Percentiles rank a stretch among this genome's conserved stretches.
phyloP scores from a whole-genome alignment of 306 rosid genomes.

The Castanea mollissima region DNA sequence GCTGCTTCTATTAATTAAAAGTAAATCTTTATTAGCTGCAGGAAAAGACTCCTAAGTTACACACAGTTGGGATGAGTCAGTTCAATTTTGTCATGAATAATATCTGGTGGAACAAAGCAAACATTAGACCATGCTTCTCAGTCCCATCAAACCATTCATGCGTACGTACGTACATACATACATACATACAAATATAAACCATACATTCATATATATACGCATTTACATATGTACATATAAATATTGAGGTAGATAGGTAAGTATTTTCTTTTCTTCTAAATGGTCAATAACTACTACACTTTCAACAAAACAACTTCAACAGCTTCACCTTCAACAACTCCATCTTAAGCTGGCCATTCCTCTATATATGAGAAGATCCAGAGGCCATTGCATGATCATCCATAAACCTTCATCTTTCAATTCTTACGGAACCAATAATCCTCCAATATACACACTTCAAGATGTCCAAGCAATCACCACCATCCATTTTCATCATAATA shows the following conservation, averaged over 20 bases:
- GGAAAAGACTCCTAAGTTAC: background rate
- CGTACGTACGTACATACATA: too few species aligned
- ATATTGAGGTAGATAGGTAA: too few species aligned
- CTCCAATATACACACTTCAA: constrained; percentile 1
- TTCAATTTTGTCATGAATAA: background rate
- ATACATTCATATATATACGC: too few species aligned
- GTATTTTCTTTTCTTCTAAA: background rate
- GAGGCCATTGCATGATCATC: background rate
- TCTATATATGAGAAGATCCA: constrained; percentile 1
- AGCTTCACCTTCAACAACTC: constrained; percentile 38
- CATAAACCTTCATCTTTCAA: background rate
- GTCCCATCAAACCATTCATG: background rate
- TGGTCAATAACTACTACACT: constrained; percentile 3
- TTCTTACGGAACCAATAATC: background rate
- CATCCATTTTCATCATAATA: constrained; percentile 14
- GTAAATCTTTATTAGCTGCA: background rate
- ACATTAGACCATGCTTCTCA: background rate
- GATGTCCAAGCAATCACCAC: constrained; percentile 17
- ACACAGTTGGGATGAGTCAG: background rate
- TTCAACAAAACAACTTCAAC: constrained; percentile 13
- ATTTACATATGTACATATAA: too few species aligned
- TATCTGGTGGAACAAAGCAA: constrained; percentile 1
- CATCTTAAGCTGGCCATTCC: constrained; percentile 17
- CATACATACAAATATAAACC: too few species aligned
- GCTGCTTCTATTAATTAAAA: background rate